A percentile compares a stretch with the other conserved stretches of the same genome.
Conservation (phyloP, 192 early-diverging fungal species). For the Linnemannia zychae region DNA sequence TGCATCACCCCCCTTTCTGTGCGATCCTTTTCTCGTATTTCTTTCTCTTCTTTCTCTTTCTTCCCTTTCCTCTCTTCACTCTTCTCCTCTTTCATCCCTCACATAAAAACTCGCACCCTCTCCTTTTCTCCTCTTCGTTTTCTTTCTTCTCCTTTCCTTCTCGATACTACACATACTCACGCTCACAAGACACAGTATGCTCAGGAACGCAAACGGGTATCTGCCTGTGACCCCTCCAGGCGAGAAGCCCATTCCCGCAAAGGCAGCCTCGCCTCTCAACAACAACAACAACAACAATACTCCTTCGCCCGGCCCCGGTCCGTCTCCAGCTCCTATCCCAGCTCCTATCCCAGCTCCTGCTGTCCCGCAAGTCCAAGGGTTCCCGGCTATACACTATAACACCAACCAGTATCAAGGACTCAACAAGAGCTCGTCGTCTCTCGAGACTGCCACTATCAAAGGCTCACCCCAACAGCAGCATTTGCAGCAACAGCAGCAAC, state of each 20-base stretch:
- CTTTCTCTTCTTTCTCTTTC: neutral
- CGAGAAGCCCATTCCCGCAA: slow-evolving; percentile 15
- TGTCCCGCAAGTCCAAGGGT: neutral
- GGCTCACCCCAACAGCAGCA: slow-evolving; percentile 25
- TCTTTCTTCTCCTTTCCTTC: neutral
- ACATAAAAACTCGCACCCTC: neutral
- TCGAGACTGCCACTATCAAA: slow-evolving; percentile 12
- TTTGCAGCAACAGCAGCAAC: neutral
- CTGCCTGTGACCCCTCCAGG: slow-evolving; percentile 35
- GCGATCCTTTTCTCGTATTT: neutral
- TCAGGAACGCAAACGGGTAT: slow-evolving; percentile 25
- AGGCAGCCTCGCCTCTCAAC: slow-evolving; percentile 9
- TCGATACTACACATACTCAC: neutral
- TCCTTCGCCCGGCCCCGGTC: too few relatives aligned
- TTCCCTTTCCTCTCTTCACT: neutral
- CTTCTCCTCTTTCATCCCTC: neutral
- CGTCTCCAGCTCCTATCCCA: neutral
- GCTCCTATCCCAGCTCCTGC: neutral
- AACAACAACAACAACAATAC: too few relatives aligned
- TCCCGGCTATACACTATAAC: slow-evolving; percentile 7
- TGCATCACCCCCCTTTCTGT: neutral
- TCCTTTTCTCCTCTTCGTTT: neutral
- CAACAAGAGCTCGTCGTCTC: slow-evolving; percentile 9
- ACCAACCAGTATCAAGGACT: neutral
- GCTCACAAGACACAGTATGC: slow-evolving; percentile 17